Evolutionary conservation across 148 eudicot species (phyloP), one percentile per base, ranked within the genome.

Genomic region (Rhododendron ovatum): DNA sequence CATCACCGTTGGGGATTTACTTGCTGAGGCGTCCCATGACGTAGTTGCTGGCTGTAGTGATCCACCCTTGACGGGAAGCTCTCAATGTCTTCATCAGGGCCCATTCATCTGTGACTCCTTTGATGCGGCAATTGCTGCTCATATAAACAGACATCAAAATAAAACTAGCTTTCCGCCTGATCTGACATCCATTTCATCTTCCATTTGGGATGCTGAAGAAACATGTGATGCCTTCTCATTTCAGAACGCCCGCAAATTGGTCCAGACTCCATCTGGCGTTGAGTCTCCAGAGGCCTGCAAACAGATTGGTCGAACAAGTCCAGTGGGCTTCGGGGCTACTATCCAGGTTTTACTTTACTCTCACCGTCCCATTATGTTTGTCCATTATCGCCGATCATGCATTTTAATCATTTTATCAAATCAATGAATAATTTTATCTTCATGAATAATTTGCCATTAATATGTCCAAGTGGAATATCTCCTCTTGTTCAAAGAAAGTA

Each of bases 71-170:
- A n/a, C 82, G 15, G 86, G 87, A 78, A 85, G 74, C 80, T 91
- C 95, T 78, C 90, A 87, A 57, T 88, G 86, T 85, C 86, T 87
- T 80, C 92, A 88, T 74, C 94, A 91, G 87, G 88, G 86, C 37
- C 91, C 98, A 61, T 93, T 95, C 86, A 87, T 89, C 75, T 94
- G 98, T 85, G 98, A 95, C 88, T 98, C 98, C 33, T 98, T 98
- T 87, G 99, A 95, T 91, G 98, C 98, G 82, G 98, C 98, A 86
- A 94, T 98, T 90, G 98, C 99, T 92, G 99, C 98, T 86, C 99
- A 93, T 87, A 91, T 98, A 86, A 84, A 83, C 82, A 92, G 88
- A 83, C 90, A 91, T 87, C 93, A 93, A 86, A 87, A 86, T 67
- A 94, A 90, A 92, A 82, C 82, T 84, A 85, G 81, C 85, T 89